Base-by-base conservation (phyloP, 1,284 basidiomycete species). In the Papiliotrema terrestris region DNA sequence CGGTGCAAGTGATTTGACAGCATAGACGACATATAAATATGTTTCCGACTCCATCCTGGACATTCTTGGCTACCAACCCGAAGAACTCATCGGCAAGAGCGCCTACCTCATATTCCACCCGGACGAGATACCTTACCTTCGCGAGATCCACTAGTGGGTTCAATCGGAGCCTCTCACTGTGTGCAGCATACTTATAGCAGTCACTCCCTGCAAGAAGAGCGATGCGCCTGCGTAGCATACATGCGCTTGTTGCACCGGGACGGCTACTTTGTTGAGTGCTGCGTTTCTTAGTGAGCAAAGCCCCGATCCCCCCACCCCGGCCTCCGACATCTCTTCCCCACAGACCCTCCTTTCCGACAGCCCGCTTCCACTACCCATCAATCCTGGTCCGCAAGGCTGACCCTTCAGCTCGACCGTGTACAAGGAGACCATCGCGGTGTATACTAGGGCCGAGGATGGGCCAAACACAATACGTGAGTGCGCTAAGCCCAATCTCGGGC, bases 111-210 rank as follows among this genome's bases (percentile, higher is more conserved):
- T 69, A 11, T 68, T 71, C 35, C 71, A 75, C 54, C 73, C 71
- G 15, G 71, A 71, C 20, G 71, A 75, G 54, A 58, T 67, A 11
- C 60, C 59, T 3, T 51, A 61, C 9, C 48, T 71, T 17, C 37
- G 58, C 17, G 62, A 68, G 45, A 59, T 68, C 2, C 69, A 70
- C 45, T 70, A 66, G 71, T 73, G 54, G 55, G 72, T 68, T 8
- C 8, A 23, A n/a, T 3, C 15, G n/a, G 15, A 2, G 38, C 17
- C 32, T 4, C 8, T 42, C n/a, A 8, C 43, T 0, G 35, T 69
- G 68, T 45, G 58, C 58, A 51, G 58, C 62, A 8, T 4, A 9
- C 45, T 47, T 9, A 47, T n/a, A 4, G 3, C 26, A 47, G 45
- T 35, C 29, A 47, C 25, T 47, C 45, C 15, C 39, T 71, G 41